Evolutionary conservation across 2,329 filamentous ascomycete genomes (phyloP), one percentile per base, ranked within the genome.

Genomic region (Stagonosporopsis rhizophila): DNA sequence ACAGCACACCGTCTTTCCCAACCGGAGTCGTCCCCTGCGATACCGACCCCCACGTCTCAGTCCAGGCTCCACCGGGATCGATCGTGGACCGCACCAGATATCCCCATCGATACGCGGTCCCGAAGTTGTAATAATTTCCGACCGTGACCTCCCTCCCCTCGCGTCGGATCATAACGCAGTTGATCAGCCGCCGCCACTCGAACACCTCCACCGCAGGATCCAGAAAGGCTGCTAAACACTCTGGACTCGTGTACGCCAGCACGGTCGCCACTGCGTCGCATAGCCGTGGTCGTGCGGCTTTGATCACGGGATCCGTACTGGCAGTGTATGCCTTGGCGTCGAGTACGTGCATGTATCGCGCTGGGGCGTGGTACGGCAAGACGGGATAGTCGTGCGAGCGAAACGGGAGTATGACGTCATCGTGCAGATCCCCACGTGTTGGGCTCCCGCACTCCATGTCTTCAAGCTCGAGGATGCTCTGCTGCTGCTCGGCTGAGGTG

Each of bases 251-350:
- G 11, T 56, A 49, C 9, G 56, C 54, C 12, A 67, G 45, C 0
- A 62, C 28, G 1, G 62, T 67, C 2, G 62, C 60, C 1, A 65
- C 56, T 22, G 54, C 62, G 14, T 67, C 64, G 35, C 60, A 62
- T 6, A 67, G 49, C 0, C 64, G 60, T 12, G 62, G 60, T 0
- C 44, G 37, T 0, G 57, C 62, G 15, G 44, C 45, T 20, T 55
- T 46, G 19, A 59, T 22, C 6, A 65, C 37, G 6, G 23, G 19
- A n/a, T 64, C 57, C 2, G 40, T 45, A 34, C 41, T 50, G 4
- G 53, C 22, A 0, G 35, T 25, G n/a, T 63, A 62, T 9, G 40
- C 38, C 8, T 57, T 42, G 17, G 39, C 44, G 34, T 59, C 48
- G 19, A 65, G 34, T n/a, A 61, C 45, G 42, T 67, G 64, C 52